Conservation (phyloP, 345 rosid genomes). For the Citrus trifoliata region DNA sequence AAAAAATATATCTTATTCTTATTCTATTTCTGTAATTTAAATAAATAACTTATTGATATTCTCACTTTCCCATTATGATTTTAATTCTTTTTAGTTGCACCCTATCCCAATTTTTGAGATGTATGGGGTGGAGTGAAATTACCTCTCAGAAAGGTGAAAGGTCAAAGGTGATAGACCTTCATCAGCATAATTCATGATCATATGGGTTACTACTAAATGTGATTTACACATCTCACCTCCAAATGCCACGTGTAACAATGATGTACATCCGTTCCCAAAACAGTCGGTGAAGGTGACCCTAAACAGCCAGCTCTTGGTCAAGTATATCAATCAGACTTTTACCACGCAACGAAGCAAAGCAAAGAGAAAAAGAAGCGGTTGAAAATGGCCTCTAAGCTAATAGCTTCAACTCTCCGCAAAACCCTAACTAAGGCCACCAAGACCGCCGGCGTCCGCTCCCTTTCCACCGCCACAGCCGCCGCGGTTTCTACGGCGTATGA, state of each 20-base stretch:
- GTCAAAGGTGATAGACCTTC: background rate
- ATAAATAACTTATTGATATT: too few relatives aligned
- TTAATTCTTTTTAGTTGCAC: too few relatives aligned
- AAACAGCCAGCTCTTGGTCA: background rate
- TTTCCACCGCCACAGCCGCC: constrained; percentile 33
- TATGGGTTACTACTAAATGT: background rate
- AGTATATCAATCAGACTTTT: too few relatives aligned
- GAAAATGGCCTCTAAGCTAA: constrained; percentile 58
- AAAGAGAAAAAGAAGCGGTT: too few relatives aligned
- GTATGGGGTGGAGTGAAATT: background rate
- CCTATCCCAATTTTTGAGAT: too few relatives aligned
- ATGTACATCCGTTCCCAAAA: background rate
- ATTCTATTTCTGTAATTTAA: too few relatives aligned
- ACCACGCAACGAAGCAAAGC: background rate
- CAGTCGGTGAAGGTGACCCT: constrained; percentile 9
- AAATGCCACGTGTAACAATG: background rate
- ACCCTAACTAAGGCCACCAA: constrained; percentile 15
- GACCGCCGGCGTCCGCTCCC: constrained; percentile 10
- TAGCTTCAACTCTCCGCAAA: constrained; percentile 48
- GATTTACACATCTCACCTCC: background rate
- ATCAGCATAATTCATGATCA: background rate
- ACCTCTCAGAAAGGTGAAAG: background rate
- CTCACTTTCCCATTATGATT: too few relatives aligned
- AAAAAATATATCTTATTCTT: too few relatives aligned
- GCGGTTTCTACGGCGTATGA: background rate